These are phyloP conservation scores for Xylaria sp. DNA, from an alignment of 2,329 filamentous ascomycete genomes.

Conservation along the genomic window DNA sequence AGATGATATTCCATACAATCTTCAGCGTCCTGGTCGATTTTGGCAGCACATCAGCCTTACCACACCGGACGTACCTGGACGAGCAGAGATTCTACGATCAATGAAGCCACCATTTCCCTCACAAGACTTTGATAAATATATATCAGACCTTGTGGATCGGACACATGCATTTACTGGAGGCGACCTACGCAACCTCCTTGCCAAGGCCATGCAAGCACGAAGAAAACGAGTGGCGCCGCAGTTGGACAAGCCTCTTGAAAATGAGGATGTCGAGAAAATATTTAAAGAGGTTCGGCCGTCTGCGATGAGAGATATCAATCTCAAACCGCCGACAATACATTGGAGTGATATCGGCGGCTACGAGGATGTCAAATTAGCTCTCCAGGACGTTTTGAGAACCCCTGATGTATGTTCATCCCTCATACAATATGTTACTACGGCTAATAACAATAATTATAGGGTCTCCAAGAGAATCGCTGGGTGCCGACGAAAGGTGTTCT, in stretches of 20 bases:
- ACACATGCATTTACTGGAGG: conserved; percentile 89
- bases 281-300: conserved; percentile 78
- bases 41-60: conserved; percentile 75
- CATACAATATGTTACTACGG: background rate
- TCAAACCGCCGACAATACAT: conserved; percentile 85
- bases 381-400: conserved; percentile 60
- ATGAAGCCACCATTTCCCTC: conserved; percentile 61
- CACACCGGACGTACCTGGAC: conserved; percentile 76
- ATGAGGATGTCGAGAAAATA: conserved; percentile 71
- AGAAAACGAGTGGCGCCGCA: conserved; percentile 39
- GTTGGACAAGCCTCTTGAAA: conserved; percentile 41
- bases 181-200: conserved; percentile 75
- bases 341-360: conserved; percentile 93
- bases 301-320: conserved; percentile 87
- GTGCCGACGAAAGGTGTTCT: conserved; percentile 82
- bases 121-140: conserved; percentile 60
- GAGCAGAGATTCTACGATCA: conserved; percentile 78
- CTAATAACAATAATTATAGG: conserved; percentile 45
- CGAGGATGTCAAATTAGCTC: conserved; percentile 73
- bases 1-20: conserved; percentile 74
- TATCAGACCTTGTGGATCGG: conserved; percentile 72
- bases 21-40: conserved; percentile 74
- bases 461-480: conserved; percentile 52
- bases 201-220: conserved; percentile 55
- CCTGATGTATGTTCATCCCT: conserved; percentile 45